Conservation (phyloP, 1,284 basidiomycete genomes). For the Cystobasidium slooffiae region DNA sequence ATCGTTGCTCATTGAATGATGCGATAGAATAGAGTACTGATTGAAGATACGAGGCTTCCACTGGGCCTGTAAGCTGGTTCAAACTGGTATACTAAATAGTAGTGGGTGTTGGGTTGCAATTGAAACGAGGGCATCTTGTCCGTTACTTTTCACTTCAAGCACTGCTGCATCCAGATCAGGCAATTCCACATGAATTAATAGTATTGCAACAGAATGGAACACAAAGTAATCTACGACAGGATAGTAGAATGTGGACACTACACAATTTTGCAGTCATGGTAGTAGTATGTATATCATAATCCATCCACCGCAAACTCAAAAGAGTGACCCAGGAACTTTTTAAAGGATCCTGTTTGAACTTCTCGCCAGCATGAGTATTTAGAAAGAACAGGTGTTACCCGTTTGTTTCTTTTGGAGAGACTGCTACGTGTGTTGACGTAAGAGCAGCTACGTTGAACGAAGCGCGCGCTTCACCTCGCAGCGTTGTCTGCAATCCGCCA, state of each 20-base stretch:
- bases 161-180: background rate
- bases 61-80: background rate
- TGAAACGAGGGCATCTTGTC: no score
- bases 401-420: constrained; percentile 30
- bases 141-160: no score
- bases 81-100: background rate
- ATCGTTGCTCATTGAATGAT: constrained; percentile 43
- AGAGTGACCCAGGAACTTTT: constrained; percentile 12
- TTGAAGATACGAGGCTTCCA: no score
- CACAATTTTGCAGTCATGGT: constrained; percentile 41
- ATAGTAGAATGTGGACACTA: constrained; percentile 33
- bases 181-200: background rate
- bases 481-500: constrained; percentile 43
- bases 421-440: constrained; percentile 18
- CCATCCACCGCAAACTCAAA: constrained; percentile 41
- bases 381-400: background rate
- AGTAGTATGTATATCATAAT: background rate
- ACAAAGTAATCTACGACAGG: background rate
- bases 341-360: constrained; percentile 1
- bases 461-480: constrained; percentile 13
- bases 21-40: background rate
- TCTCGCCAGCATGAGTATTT: constrained; percentile 6
- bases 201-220: background rate
- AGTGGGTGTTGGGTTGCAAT: no score
- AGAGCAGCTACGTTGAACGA: background rate